Evolutionary conservation across 148 eudicot genomes (phyloP), one percentile per base, ranked within the genome.

Genomic region (Fagopyrum esculentum): DNA sequence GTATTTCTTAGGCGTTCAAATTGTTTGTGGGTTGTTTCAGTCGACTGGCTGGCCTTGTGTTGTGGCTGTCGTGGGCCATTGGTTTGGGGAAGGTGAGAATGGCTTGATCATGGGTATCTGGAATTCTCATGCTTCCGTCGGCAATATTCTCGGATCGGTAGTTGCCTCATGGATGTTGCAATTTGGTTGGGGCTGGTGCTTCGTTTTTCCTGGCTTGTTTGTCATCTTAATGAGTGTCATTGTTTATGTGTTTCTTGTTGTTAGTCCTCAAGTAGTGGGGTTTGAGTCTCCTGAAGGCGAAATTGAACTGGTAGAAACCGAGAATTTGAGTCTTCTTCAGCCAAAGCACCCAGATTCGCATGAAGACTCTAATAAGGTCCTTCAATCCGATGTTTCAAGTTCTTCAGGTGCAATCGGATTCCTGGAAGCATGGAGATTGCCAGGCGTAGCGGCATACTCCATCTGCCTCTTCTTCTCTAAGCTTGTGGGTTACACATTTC

Each of bases 1-100:
- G 3, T 89, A 81, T 82, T 95, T 81, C 77, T 61, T 89, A 2
- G 10, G 81, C 6, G 88, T 95, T 73, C 96, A 90, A 83, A 69
- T 92, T 73, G 44, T 86, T 4, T 90, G 97, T 81, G 97, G 99
- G 19, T 43, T 92, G 69, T 92, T 83, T 80, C 99, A 95, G 85
- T 95, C 99, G 5, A 85, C 89, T 75, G 99, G 99, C 6, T 95
- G 98, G 98, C 99, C 99, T 77, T 90, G 94, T 82, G 98, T 95
- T 47, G 94, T 95, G 49, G 81, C 98, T 54, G 88, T 92, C 4
- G 88, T 95, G 13, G 97, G 98, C 6, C 90, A 92, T 70, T 95
- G 99, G 99, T 90, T 86, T 76, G 97, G 93, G 51, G 90, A 86
- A 55, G 81, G 88, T 6, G 90, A 88, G 59, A 89, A 96, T 74